Percentiles rank a stretch among this genome's conserved stretches.
Conservation (phyloP, 805 yeast genomes). For the Teunomyces stri region DNA sequence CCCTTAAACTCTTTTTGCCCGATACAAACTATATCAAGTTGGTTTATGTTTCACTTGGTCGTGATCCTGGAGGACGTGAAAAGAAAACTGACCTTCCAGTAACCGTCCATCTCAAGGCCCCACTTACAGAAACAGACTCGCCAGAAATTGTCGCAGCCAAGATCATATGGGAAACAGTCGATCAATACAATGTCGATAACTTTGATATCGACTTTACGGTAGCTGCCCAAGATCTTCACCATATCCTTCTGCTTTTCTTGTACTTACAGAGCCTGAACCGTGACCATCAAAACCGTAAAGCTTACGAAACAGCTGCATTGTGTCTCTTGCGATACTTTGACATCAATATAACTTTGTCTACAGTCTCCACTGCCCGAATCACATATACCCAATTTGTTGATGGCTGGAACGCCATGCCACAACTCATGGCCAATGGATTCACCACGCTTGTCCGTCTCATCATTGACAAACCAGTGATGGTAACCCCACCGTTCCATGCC, state of each 20-base stretch:
- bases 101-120: not conserved
- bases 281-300: slow-evolving; percentile 30
- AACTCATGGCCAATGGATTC: not conserved
- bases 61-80: not conserved
- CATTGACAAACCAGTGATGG: not conserved
- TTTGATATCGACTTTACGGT: not conserved
- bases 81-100: not conserved
- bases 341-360: slow-evolving; percentile 25
- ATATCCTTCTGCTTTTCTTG: not conserved
- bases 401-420: not conserved
- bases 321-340: slow-evolving; percentile 51
- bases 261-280: not conserved
- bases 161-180: not conserved
- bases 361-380: slow-evolving; percentile 14
- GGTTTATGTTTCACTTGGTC: slow-evolving; percentile 45
- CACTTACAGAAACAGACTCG: not conserved
- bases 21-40: slow-evolving; percentile 42
- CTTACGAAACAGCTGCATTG: slow-evolving; percentile 44
- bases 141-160: not conserved
- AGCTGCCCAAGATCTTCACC: not conserved
- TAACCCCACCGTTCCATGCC: slow-evolving; percentile 13
- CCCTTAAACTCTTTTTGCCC: slow-evolving; percentile 34
- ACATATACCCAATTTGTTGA: slow-evolving; percentile 16
- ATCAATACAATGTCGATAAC: not conserved
- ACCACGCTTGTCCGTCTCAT: not conserved